phyloP scores from a whole-genome alignment of 371 early-diverging fungal genomes.

The Capillidium heterosporum region DNA sequence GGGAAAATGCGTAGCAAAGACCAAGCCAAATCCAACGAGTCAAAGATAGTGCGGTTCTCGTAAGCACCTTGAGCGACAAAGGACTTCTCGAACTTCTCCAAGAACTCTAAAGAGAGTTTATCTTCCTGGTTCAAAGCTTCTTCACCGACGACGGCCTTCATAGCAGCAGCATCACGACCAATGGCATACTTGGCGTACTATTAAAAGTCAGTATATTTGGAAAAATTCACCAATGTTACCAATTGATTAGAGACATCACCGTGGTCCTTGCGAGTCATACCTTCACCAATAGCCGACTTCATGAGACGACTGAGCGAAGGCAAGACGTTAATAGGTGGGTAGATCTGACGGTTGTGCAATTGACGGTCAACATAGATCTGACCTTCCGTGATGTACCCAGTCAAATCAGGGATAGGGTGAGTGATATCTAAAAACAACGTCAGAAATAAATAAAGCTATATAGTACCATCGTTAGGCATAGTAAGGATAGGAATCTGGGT shows the following conservation, averaged over 20 bases:
- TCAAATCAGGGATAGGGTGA: constrained; percentile 99
- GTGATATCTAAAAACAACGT: constrained; percentile 73
- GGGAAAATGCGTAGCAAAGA: constrained; percentile 98
- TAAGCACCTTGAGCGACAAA: constrained; percentile 94
- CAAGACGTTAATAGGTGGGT: constrained; percentile 99
- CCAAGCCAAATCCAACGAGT: constrained; percentile 98
- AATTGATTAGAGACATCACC: constrained; percentile 99
- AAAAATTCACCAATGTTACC: constrained; percentile 17
- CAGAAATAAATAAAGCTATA: background rate
- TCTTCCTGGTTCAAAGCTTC: constrained; percentile 98
- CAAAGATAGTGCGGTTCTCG: constrained; percentile 94
- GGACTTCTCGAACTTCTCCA: constrained; percentile 97
- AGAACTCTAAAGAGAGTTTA: constrained; percentile 94
- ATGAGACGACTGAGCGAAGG: constrained; percentile 98
- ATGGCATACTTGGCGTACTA: constrained; percentile 99
- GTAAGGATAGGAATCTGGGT: constrained; percentile 99
- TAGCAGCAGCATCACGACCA: constrained; percentile 98
- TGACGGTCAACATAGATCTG: constrained; percentile 99
- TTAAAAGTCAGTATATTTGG: background rate
- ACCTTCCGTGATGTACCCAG: constrained; percentile 99
- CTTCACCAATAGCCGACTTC: constrained; percentile 99
- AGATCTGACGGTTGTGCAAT: constrained; percentile 98
- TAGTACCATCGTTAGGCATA: constrained; percentile 98
- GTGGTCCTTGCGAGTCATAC: constrained; percentile 98
- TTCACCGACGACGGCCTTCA: constrained; percentile 99